phyloP scores from a whole-genome alignment of 1,139 yeast genomes.

The Saccharomyces pastorianus region DNA sequence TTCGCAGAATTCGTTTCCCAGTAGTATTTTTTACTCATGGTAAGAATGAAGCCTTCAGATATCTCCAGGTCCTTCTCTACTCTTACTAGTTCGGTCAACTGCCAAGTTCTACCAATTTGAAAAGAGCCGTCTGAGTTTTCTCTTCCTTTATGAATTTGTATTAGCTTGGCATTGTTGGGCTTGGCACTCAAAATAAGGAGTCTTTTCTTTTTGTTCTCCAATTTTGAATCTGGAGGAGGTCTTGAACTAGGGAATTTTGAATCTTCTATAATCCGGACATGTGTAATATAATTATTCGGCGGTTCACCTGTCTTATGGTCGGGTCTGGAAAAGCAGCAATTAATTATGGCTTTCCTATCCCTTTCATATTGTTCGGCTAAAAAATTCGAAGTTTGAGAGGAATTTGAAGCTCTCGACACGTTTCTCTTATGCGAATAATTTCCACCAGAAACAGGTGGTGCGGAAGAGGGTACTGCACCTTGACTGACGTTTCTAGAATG shows the following conservation, averaged over 20 bases:
- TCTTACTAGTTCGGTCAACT: conserved; percentile 57
- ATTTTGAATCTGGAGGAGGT: conserved; percentile 38
- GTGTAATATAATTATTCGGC: conserved; percentile 49
- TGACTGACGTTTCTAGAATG: conserved; percentile 3
- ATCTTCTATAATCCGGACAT: conserved; percentile 50
- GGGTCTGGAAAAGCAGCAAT: conserved; percentile 39
- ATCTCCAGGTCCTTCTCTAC: conserved; percentile 47
- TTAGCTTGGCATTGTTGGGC: conserved; percentile 51
- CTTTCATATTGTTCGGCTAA: conserved; percentile 46
- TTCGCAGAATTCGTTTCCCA: conserved; percentile 71
- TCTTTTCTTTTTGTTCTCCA: conserved; percentile 39
- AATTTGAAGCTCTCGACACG: conserved; percentile 24
- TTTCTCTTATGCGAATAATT: conserved; percentile 5
- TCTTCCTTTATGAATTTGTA: conserved; percentile 79
- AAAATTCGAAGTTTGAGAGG: conserved; percentile 30
- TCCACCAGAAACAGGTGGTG: conserved; percentile 12
- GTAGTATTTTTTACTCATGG: conserved; percentile 70
- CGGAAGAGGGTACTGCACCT: not conserved
- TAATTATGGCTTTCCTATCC: conserved; percentile 40
- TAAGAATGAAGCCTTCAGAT: conserved; percentile 51
- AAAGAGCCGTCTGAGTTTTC: conserved; percentile 64
- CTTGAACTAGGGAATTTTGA: conserved; percentile 39
- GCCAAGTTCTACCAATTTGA: conserved; percentile 95
- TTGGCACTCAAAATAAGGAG: conserved; percentile 38
- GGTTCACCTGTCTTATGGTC: conserved; percentile 34